A percentile compares a stretch with the other conserved stretches of the same genome.
Conservation (phyloP, 2,329 filamentous ascomycete genomes). For the Ophiostoma sp. region DNA sequence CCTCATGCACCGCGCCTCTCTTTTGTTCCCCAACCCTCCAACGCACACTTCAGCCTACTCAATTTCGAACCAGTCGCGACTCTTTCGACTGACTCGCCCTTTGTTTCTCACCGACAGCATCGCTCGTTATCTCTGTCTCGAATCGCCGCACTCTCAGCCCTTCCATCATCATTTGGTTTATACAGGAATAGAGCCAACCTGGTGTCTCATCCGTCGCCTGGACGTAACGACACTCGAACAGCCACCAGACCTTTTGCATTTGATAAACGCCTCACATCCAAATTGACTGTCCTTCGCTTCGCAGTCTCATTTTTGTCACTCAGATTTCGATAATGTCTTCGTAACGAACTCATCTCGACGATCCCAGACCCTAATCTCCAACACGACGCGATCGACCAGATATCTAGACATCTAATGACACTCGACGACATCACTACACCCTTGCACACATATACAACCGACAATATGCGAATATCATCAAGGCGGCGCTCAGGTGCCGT, state of each 20-base stretch:
- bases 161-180: neutral
- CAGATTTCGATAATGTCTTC: constrained; percentile 16
- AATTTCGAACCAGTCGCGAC: neutral
- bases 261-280: neutral
- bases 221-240: neutral
- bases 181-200: neutral
- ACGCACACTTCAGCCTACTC: constrained; percentile 10
- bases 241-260: neutral
- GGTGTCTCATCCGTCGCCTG: constrained; percentile 2
- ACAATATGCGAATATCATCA: constrained; percentile 46
- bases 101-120: neutral
- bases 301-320: neutral
- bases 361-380: neutral
- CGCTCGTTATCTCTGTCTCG: constrained; percentile 1
- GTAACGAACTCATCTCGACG: neutral
- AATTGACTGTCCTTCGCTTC: neutral
- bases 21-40: constrained; percentile 16
- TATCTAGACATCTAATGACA: neutral
- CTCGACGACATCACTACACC: neutral
- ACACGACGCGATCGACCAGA: constrained; percentile 8
- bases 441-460: constrained; percentile 16
- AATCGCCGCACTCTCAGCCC: neutral
- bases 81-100: neutral
- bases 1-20: constrained; percentile 24
- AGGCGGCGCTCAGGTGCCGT: constrained; percentile 38